Evolutionary conservation across 441 rosid species (phyloP), one percentile per base, ranked within the genome.

Genomic region (Erodium texanum): DNA sequence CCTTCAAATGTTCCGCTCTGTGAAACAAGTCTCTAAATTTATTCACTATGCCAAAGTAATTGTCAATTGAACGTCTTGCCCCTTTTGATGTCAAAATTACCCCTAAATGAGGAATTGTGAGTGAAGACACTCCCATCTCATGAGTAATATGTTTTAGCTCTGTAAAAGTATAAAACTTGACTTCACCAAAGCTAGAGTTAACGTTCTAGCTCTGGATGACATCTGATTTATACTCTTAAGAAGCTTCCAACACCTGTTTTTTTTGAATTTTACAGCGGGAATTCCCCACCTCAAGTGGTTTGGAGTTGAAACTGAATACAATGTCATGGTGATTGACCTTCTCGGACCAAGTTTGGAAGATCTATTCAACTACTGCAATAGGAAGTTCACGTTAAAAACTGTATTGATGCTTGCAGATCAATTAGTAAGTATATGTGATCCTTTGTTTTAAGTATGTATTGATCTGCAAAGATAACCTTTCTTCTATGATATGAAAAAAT

Each of bases 401-500:
- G 99, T 95, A 20, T 74, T 95, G 77, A 95, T 92, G 98, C 97
- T 95, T 27, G 99, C 99, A 0, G 99, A 95, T 83, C 98, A 95
- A 73, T 76, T 95, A 76, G 98, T 92, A 78, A 80, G 93, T 66
- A 19, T 72, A n/a, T 34, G 38, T 34, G 38, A 34, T 34, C 7
- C 4, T 8, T 34, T 34, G 38, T 34, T 34, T 34, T 8, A 34
- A 34, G 38, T 8, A 34, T 3, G 50, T 43, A 8, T 43, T 43
- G 50, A 43, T 11, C 2, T 43, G 50, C 50, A 12, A 43, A 43
- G 50, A 7, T 43, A 12, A 43, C 50, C 15, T 43, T 43, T 43
- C 50, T 43, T 1, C 0, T 43, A 7, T 43, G 50, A 43, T 1
- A 43, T 7, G 50, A 43, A 43, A 8, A 43, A 43, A 43, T 3